phyloP scores from a whole-genome alignment of 106 monocot genomes.

The Vanilla planifolia region DNA sequence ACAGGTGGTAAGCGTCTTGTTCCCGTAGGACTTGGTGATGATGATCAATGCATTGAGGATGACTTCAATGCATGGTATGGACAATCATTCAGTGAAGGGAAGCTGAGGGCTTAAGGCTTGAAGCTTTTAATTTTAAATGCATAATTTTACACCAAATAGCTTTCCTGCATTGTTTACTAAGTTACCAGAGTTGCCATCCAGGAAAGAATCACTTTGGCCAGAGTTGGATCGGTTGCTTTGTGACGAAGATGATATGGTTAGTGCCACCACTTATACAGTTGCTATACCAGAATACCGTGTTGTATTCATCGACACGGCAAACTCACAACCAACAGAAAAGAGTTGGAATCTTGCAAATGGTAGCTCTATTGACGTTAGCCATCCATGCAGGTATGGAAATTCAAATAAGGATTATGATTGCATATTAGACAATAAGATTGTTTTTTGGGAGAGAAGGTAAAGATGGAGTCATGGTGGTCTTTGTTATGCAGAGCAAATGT shows the following conservation, averaged over 20 bases:
- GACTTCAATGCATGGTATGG: slow-evolving; percentile 87
- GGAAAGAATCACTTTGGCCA: slow-evolving; percentile 91
- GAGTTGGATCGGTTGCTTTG: slow-evolving; percentile 78
- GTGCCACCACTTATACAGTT: slow-evolving; percentile 62
- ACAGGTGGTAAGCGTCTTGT: slow-evolving; percentile 74
- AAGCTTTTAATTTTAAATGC: neutral
- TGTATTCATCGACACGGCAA: slow-evolving; percentile 40
- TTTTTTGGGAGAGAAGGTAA: neutral
- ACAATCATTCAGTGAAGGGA: neutral
- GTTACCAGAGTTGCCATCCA: no score
- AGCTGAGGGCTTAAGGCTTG: neutral
- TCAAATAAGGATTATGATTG: neutral
- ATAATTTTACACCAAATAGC: neutral
- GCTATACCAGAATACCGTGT: slow-evolving; percentile 85
- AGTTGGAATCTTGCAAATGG: slow-evolving; percentile 82
- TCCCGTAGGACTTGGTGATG: slow-evolving; percentile 79
- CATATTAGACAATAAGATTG: neutral
- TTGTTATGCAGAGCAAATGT: slow-evolving; percentile 54
- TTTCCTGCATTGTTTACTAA: neutral
- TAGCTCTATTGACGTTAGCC: slow-evolving; percentile 64
- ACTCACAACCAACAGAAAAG: slow-evolving; percentile 29
- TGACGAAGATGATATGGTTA: slow-evolving; percentile 54
- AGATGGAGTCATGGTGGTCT: neutral
- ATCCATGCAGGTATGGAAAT: slow-evolving; percentile 63
- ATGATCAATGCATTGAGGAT: slow-evolving; percentile 96